Evolutionary conservation across 768 basidiomycete genomes (phyloP), one percentile per base, ranked within the genome.

Genomic region (Suillus discolor): DNA sequence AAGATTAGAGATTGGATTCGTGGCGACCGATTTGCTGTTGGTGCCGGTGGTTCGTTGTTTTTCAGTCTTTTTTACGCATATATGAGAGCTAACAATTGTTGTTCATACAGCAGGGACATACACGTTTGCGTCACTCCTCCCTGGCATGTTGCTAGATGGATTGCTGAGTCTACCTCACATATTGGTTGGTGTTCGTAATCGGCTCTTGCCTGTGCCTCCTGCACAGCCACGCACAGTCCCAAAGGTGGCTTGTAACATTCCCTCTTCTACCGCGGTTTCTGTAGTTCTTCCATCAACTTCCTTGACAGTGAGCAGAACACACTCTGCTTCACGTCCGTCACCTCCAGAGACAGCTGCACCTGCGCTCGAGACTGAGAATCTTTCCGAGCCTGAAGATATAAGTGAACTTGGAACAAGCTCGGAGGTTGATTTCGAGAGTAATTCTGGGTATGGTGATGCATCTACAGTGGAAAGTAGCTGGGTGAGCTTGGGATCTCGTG

Each of bases 381-480:
- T 65, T 42, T 53, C 66, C 15, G 60, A 70, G 54, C 34, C 63
- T 20, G 65, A 62, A 16, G 62, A 67, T 2, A 42, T 42, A 60
- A 31, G 36, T 23, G 71, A 72, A 60, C 69, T 71, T 23, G 90
- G 87, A 63, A 78, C 80, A 23, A 82, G 79, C 53, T 90, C 89
- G 1, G 90, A 92, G 62, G 84, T 85, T 7, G 91, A 92, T 65
- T 81, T 85, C 13, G 91, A 92, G 75, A 89, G 89, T 70, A 88
- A 86, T 68, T 78, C 80, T 15, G 84, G 83, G 2, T 86, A 85
- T 65, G 80, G 83, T 3, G 87, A 84, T 65, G 75, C 70, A 15
- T 78, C 81, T 6, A 81, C 80, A 38, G 85, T 85, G 34, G 85
- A 79, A 44, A 82, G 85, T 59, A 92, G 90, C 68, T 94, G 92